Base-by-base conservation (phyloP, 805 yeast species). In the Isabelozyma gotoi region DNA sequence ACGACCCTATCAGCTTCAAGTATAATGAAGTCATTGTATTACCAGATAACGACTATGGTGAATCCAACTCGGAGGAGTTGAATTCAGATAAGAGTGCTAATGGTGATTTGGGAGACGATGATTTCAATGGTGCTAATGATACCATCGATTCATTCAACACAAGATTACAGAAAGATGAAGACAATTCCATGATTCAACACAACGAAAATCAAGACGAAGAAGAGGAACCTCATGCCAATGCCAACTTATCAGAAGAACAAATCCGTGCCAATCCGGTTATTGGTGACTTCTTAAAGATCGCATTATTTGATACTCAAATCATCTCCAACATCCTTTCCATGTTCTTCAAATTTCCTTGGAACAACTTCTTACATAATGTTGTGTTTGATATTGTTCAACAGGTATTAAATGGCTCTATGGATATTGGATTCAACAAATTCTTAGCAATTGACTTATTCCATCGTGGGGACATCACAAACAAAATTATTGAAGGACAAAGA, bases 381-480 rank as follows among this genome's bases (percentile, higher is more conserved):
- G 76, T 72, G 8, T 72, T 72, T 51, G 77, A 72, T 48, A 68
- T 72, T 38, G 76, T 72, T 19, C 77, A 72, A 47, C 77, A 72
- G 54, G 74, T 72, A 1, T 57, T 72, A 45, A 71, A 72, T 51
- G 77, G 77, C 7, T 67, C 73, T 7, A 72, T 72, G 76, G 76
- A 71, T 40, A 71, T 72, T 57, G 76, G 76, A n/a, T 71, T 69
- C 58, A 72, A 72, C 55, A 70, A 69, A 52, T 71, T 66, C 41
- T 55, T 72, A 47, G 74, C 76, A 17, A 68, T 68, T 40, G 92
- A 88, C 53, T 65, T 87, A 41, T 82, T 87, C 61, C 84, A 65
- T 35, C 53, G 59, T 17, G 76, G 74, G 2, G 66, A 69, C 44
- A 68, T 71, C 45, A 71, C 76, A 18, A 61, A 61, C 43, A 68